Base-by-base conservation (phyloP, 2,329 filamentous ascomycete genomes). In the Tolypocladium paradoxum region DNA sequence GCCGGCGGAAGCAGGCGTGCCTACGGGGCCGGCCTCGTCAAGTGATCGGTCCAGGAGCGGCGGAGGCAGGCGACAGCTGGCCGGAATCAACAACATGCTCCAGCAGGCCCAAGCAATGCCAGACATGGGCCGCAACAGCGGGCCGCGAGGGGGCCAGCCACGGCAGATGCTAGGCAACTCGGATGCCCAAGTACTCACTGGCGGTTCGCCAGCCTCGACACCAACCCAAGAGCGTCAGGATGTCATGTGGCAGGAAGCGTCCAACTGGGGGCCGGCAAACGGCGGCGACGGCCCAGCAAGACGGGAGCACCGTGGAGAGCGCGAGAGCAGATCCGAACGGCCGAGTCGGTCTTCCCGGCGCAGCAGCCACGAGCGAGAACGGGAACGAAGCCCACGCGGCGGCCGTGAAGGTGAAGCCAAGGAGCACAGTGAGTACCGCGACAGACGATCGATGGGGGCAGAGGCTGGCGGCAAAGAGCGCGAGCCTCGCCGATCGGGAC, bases 21-120 rank as follows among this genome's bases (percentile, higher is more conserved):
- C 68, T 2, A 70, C 72, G 7, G 68, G 68, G 0, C 68, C 68
- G 16, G 61, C 70, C 11, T 67, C 68, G 29, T 58, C 62, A 9
- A 63, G 64, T 22, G 72, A 76, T 31, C 67, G 73, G 33, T 54
- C 60, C 29, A 60, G 65, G 37, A 62, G 62, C 31, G 68, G 57
- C 59, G 73, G 76, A 33, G 71, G 75, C 20, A 70, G 74, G 54
- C 72, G 81, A 54, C 79, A 84, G 59, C 69, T 85, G 33, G 76
- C 76, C 14, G 76, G 78, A 47, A 84, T 85, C 55, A 82, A 83
- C 58, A 81, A 68, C 56, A 79, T 75, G 50, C 71, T 83, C 4
- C 76, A 78, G 57, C 75, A 79, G 63, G 73, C 74, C 1, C 76
- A 75, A 61, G 62, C 60, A 58, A 72, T 62, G 69, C 70, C 63